These are phyloP conservation scores for Fusarium domesticum DNA, from an alignment of 2,329 filamentous ascomycete genomes.

Conservation along the genomic window DNA sequence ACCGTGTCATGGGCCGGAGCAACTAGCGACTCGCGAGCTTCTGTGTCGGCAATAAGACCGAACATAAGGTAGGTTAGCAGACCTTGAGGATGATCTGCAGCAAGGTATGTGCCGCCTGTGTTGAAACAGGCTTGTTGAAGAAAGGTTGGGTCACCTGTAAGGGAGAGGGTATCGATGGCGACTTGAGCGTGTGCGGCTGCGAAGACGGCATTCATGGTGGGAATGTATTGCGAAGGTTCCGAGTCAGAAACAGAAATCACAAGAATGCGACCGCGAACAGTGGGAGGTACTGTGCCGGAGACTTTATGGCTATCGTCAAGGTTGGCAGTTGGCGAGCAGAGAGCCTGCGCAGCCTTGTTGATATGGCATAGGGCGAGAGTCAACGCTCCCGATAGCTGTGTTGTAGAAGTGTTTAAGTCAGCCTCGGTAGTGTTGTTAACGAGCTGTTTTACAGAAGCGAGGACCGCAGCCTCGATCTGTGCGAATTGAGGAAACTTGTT, in stretches of 20 bases:
- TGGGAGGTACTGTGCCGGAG: conserved; percentile 29
- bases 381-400: conserved; percentile 85
- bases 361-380: conserved; percentile 88
- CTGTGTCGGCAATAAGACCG: conserved; percentile 70
- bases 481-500: conserved; percentile 96
- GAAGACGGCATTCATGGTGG: conserved; percentile 98
- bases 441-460: conserved; percentile 70
- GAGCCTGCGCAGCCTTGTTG: conserved; percentile 72
- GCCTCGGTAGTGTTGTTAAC: conserved; percentile 63
- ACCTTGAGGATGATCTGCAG: conserved; percentile 59
- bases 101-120: conserved; percentile 56
- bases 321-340: conserved; percentile 53
- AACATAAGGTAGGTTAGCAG: conserved; percentile 94
- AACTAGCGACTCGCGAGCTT: conserved; percentile 61
- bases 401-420: conserved; percentile 71
- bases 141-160: conserved; percentile 84
- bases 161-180: conserved; percentile 86
- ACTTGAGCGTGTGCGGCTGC: conserved; percentile 85
- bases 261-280: conserved; percentile 65
- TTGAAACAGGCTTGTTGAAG: conserved; percentile 81
- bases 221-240: conserved; percentile 89
- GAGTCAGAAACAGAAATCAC: conserved; percentile 84
- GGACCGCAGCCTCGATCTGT: conserved; percentile 77
- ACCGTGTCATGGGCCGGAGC: conserved; percentile 80
- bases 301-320: conserved; percentile 38